These are phyloP conservation scores for Chenopodium album DNA, from an alignment of 148 eudicot species.

Conservation along the genomic window DNA sequence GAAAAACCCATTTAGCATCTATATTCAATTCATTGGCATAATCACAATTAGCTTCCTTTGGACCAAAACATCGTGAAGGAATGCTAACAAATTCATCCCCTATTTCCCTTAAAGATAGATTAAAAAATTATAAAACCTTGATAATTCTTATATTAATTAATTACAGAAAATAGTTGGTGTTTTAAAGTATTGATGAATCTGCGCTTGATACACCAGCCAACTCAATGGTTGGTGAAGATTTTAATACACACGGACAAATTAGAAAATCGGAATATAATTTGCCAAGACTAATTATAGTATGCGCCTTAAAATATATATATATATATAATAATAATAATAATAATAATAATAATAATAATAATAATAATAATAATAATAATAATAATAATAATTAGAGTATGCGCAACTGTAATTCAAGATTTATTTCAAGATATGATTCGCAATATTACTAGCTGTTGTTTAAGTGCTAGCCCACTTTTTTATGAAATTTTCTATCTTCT, in stretches of 20 bases:
- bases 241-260: slow-evolving; percentile 18
- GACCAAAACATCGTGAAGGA: not conserved
- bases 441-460: not conserved
- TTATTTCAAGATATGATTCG: slow-evolving; percentile 21
- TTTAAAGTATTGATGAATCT: not conserved
- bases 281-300: not conserved
- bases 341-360: too few species aligned
- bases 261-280: slow-evolving; percentile 23
- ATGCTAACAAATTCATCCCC: not conserved
- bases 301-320: not conserved
- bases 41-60: not conserved
- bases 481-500: not conserved
- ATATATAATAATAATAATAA: too few species aligned
- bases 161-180: too few species aligned
- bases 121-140: too few species aligned
- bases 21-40: not conserved
- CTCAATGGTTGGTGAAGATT: not conserved
- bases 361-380: too few species aligned
- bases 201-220: not conserved
- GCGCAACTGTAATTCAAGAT: slow-evolving; percentile 2
- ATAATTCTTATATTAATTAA: too few species aligned
- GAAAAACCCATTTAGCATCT: not conserved
- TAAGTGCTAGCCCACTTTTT: slow-evolving; percentile 19
- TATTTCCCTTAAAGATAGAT: too few species aligned
- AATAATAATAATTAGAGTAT: not conserved